These are phyloP conservation scores for Talaromyces albobiverticillius DNA, from an alignment of 2,329 filamentous ascomycete genomes.

Conservation along the genomic window DNA sequence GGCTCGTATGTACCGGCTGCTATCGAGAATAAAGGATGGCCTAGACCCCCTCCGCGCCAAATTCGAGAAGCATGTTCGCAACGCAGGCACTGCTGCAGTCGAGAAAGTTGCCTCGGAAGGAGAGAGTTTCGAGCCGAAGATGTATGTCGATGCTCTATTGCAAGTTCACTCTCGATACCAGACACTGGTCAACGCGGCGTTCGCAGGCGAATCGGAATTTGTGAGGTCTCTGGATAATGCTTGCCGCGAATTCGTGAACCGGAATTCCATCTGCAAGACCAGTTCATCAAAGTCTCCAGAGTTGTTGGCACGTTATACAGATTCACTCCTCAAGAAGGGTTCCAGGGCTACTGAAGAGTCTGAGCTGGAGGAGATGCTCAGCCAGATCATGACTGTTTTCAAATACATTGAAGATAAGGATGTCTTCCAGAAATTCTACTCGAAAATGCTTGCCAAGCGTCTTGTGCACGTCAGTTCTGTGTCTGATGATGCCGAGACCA, in stretches of 20 bases:
- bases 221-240: conserved; percentile 95
- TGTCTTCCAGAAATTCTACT: conserved; percentile 99
- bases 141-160: conserved; percentile 91
- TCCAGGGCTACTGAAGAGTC: conserved; percentile 90
- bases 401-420: conserved; percentile 99
- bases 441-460: conserved; percentile 90
- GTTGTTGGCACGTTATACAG: conserved; percentile 90
- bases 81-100: conserved; percentile 82
- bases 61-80: conserved; percentile 90
- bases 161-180: conserved; percentile 95
- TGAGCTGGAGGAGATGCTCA: conserved; percentile 82
- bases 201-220: conserved; percentile 94
- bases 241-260: conserved; percentile 96
- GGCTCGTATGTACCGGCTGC: conserved; percentile 89
- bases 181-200: conserved; percentile 84
- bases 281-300: conserved; percentile 94
- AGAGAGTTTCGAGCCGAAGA: conserved; percentile 89
- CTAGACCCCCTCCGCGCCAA: conserved; percentile 80
- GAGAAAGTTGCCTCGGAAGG: conserved; percentile 86
- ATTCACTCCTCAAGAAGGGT: conserved; percentile 84
- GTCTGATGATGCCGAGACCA: conserved; percentile 95
- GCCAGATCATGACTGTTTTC: conserved; percentile 98
- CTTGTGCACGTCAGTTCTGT: conserved; percentile 93
- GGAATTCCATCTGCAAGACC: conserved; percentile 92
- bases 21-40: conserved; percentile 85